phyloP scores from a whole-genome alignment of 495 filamentous ascomycete species.

The Venustampulla echinocandica region DNA sequence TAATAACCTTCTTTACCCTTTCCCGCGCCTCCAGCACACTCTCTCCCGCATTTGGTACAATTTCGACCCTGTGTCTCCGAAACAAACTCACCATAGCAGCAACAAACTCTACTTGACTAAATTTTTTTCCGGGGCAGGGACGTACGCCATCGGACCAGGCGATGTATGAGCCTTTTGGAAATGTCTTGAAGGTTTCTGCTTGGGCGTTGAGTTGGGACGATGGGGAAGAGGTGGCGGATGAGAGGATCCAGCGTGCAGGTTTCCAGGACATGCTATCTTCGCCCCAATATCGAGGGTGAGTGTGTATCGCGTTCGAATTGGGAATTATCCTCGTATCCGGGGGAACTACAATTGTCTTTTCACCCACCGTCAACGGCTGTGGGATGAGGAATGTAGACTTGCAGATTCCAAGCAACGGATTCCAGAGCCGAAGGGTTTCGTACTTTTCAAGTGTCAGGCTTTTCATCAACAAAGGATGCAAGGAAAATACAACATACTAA shows the following conservation, averaged over 20 bases:
- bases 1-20: constrained; percentile 24
- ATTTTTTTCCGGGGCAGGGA: constrained; percentile 40
- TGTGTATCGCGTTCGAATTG: constrained; percentile 16
- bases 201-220: constrained; percentile 8
- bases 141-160: constrained; percentile 40
- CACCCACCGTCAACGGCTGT: constrained; percentile 19
- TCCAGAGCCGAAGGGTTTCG: constrained; percentile 42
- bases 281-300: constrained; percentile 23
- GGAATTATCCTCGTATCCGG: constrained; percentile 26
- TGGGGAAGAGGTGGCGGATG: background rate
- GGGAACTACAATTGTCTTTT: constrained; percentile 22
- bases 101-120: constrained; percentile 45
- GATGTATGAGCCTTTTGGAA: constrained; percentile 31
- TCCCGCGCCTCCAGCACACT: constrained; percentile 20
- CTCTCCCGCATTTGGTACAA: constrained; percentile 25
- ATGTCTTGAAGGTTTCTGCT: constrained; percentile 19
- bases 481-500: constrained; percentile 30
- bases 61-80: constrained; percentile 25
- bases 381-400: constrained; percentile 27
- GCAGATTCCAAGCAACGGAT: constrained; percentile 31
- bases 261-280: constrained; percentile 25
- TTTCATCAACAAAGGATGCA: background rate
- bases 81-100: constrained; percentile 36
- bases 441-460: constrained; percentile 18
- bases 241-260: constrained; percentile 24